Evolutionary conservation across 2,329 filamentous ascomycete genomes (phyloP).

Genomic region (Penicillium sp.): DNA sequence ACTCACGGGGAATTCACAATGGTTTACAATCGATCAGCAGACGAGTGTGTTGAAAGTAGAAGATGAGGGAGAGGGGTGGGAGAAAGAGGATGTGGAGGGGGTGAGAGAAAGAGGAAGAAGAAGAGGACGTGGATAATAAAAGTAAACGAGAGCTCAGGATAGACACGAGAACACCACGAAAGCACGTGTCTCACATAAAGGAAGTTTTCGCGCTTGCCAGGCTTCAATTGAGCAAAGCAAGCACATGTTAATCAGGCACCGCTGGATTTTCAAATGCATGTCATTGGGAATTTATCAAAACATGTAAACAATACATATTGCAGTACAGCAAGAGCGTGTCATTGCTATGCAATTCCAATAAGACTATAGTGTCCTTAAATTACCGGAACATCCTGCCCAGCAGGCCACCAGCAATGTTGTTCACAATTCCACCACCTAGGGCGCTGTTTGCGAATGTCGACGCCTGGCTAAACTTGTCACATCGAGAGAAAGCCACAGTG

Average conservation of each 20-base stretch:
- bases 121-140: not conserved
- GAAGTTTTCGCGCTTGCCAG: not conserved
- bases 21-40: not conserved
- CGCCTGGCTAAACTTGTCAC: constrained; percentile 54
- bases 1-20: not conserved
- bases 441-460: constrained; percentile 55
- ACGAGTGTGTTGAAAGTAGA: not conserved
- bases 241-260: not conserved
- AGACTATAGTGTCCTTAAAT: constrained; percentile 1
- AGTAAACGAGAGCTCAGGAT: not conserved
- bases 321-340: not conserved
- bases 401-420: constrained; percentile 53
- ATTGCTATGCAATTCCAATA: not conserved
- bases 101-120: not conserved
- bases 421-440: constrained; percentile 52
- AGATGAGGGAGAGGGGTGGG: not conserved
- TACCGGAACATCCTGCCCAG: constrained; percentile 53
- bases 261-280: not conserved
- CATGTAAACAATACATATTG: constrained; percentile 4
- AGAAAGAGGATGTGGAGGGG: no score
- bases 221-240: not conserved
- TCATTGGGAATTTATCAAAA: constrained; percentile 7
- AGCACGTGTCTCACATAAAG: no score
- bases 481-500: constrained; percentile 50
- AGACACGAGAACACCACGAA: no score